phyloP scores from a whole-genome alignment of 441 rosid species.

The Erysimum pusillum region DNA sequence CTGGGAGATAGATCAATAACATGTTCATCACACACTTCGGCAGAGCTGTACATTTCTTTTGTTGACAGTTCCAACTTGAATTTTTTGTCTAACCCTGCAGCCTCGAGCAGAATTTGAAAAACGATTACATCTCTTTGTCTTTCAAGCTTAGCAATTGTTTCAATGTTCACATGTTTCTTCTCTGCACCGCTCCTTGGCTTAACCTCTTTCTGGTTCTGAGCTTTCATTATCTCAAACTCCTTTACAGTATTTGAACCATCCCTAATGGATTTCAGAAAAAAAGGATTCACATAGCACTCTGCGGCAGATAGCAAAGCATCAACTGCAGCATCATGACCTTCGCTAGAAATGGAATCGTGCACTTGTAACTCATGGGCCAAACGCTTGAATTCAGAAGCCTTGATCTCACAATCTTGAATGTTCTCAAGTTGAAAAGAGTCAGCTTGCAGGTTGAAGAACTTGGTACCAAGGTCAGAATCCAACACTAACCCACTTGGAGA shows the following conservation, averaged over 20 bases:
- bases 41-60: slow-evolving; percentile 45
- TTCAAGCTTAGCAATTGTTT: slow-evolving; percentile 67
- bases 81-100: slow-evolving; percentile 75
- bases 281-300: slow-evolving; percentile 90
- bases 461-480: slow-evolving; percentile 65
- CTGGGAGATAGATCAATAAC: slow-evolving; percentile 60
- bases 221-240: slow-evolving; percentile 47
- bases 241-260: slow-evolving; percentile 51
- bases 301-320: slow-evolving; percentile 93
- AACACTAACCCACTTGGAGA: slow-evolving; percentile 57
- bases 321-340: slow-evolving; percentile 85
- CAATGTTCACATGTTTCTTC: slow-evolving; percentile 51
- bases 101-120: slow-evolving; percentile 77
- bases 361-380: slow-evolving; percentile 79
- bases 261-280: slow-evolving; percentile 66
- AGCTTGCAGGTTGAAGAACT: slow-evolving; percentile 74
- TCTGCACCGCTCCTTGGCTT: slow-evolving; percentile 41
- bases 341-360: slow-evolving; percentile 60
- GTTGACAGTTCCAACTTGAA: slow-evolving; percentile 54
- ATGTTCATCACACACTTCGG: slow-evolving; percentile 59
- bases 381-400: slow-evolving; percentile 82
- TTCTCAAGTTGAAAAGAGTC: slow-evolving; percentile 72
- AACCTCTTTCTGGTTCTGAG: slow-evolving; percentile 18
- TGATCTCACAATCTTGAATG: slow-evolving; percentile 76
- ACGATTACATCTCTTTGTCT: slow-evolving; percentile 79